These are phyloP conservation scores for Botrytis fabae DNA, from an alignment of 2,329 filamentous ascomycete genomes.

Conservation along the genomic window DNA sequence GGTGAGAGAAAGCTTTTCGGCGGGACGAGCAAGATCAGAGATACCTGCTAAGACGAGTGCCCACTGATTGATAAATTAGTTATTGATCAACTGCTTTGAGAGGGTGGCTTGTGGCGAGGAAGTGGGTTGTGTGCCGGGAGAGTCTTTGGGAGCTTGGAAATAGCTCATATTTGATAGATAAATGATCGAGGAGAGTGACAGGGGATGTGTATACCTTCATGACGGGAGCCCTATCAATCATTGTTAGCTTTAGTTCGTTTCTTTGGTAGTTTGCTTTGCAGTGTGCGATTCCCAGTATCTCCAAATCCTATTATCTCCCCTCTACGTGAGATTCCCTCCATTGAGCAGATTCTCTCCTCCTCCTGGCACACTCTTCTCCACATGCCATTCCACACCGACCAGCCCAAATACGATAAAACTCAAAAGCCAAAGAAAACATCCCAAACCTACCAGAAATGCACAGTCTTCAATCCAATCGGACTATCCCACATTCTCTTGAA, in stretches of 20 bases:
- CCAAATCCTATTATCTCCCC: too few relatives aligned
- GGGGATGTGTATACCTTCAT: constrained; percentile 68
- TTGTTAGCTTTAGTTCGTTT: not conserved
- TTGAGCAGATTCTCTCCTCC: too few relatives aligned
- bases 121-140: not conserved
- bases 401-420: not conserved
- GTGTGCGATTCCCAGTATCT: not conserved
- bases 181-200: too few relatives aligned
- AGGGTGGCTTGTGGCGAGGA: not conserved
- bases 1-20: constrained; percentile 87
- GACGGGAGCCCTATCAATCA: constrained; percentile 71
- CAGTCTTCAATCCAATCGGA: constrained; percentile 82
- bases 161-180: not conserved
- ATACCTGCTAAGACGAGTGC: constrained; percentile 87
- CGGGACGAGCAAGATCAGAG: constrained; percentile 87
- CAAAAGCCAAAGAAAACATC: not conserved
- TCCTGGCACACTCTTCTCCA: not conserved
- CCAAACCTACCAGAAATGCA: constrained; percentile 85
- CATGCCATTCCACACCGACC: not conserved
- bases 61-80: constrained; percentile 56
- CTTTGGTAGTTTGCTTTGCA: not conserved
- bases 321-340: not conserved
- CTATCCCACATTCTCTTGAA: constrained; percentile 83
- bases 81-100: not conserved
- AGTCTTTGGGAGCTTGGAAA: not conserved